These are phyloP conservation scores for Metroxylon sagu DNA, from an alignment of 176 grass and related monocot genomes.

Conservation along the genomic window DNA sequence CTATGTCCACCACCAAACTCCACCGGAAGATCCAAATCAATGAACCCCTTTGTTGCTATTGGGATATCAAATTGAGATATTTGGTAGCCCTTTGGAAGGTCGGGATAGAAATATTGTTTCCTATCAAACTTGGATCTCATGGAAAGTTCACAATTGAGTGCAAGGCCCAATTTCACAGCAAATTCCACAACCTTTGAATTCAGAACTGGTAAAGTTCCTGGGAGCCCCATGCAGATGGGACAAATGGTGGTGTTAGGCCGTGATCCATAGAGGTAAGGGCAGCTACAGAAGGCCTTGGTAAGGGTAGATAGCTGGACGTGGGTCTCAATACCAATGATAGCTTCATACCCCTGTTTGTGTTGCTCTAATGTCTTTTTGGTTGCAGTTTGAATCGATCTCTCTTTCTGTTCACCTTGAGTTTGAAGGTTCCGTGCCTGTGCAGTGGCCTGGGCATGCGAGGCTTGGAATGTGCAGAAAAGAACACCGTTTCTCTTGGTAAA, in stretches of 20 bases:
- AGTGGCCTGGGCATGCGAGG: conserved; percentile 12
- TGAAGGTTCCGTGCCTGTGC: conserved; percentile 25
- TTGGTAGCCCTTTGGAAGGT: conserved; percentile 94
- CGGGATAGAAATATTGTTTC: conserved; percentile 95
- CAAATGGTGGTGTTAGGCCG: conserved; percentile 75
- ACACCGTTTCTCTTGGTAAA: conserved; percentile 6
- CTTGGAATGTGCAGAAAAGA: conserved; percentile 26
- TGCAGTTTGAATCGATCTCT: conserved; percentile 38
- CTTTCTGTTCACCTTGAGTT: conserved; percentile 20
- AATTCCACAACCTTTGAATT: conserved; percentile 72
- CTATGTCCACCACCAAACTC: conserved; percentile 88
- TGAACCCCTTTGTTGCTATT: conserved; percentile 56
- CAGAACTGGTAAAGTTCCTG: conserved; percentile 64
- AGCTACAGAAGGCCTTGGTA: conserved; percentile 84
- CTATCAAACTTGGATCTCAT: conserved; percentile 91
- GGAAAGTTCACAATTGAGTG: conserved; percentile 67
- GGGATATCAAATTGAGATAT: conserved; percentile 96
- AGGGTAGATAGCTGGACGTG: conserved; percentile 71
- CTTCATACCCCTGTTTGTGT: conserved; percentile 61
- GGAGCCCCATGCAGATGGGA: conserved; percentile 84
- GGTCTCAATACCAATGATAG: conserved; percentile 86
- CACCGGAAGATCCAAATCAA: conserved; percentile 78
- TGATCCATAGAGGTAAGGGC: conserved; percentile 63
- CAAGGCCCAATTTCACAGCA: conserved; percentile 70
- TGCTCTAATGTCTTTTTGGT: conserved; percentile 36